Evolutionary conservation across 2,329 filamentous ascomycete species (phyloP).

Genomic region (Microdochium paspali): DNA sequence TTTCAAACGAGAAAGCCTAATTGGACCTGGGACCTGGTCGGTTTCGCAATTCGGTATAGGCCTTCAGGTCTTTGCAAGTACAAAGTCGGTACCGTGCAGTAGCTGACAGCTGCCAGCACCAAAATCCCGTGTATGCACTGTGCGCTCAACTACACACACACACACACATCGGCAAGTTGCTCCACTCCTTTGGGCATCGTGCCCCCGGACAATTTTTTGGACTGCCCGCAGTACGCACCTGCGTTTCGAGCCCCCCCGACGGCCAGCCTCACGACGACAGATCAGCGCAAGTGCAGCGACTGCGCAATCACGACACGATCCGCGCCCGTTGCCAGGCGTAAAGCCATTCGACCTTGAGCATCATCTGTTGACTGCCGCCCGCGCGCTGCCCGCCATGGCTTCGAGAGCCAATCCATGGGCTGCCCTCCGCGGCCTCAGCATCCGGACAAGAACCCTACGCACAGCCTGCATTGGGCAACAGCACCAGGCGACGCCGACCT

Average conservation of each 20-base stretch:
- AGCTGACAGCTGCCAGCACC: no score
- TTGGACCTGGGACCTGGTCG: no score
- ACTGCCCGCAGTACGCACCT: background rate
- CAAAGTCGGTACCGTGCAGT: no score
- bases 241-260: background rate
- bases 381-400: slow-evolving; percentile 11
- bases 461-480: background rate
- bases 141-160: no score
- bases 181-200: no score
- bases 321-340: background rate
- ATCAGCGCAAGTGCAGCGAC: no score
- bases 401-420: slow-evolving; percentile 20
- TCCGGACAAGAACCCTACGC: slow-evolving; percentile 2
- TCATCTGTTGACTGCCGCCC: background rate
- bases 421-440: slow-evolving; percentile 15
- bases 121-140: no score
- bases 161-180: no score
- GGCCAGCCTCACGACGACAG: background rate
- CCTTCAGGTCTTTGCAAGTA: no score
- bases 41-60: no score
- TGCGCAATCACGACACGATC: background rate
- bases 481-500: background rate
- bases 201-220: background rate
- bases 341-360: background rate
- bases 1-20: no score